Conservation (phyloP, 371 early-diverging fungal species). For the Nematocida parisii region DNA sequence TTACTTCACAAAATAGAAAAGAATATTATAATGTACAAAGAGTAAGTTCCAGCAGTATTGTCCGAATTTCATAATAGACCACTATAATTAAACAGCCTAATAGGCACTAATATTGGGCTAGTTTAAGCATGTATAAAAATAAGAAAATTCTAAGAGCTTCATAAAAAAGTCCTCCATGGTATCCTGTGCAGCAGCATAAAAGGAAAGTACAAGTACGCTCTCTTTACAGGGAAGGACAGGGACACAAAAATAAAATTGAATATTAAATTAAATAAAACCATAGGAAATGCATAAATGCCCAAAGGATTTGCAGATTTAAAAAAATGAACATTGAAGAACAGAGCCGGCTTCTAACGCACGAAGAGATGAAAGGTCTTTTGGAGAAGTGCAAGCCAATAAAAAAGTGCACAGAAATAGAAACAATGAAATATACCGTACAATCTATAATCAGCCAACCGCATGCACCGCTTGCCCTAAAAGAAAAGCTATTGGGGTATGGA, state of each 20-base stretch:
- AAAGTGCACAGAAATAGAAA: constrained; percentile 30
- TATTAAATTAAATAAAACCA: background rate
- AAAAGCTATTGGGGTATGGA: constrained; percentile 29
- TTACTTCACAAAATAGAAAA: too few species aligned
- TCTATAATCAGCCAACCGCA: constrained; percentile 17
- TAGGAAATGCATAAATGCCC: background rate
- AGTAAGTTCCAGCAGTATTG: too few species aligned
- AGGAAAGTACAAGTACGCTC: constrained; percentile 16
- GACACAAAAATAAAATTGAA: constrained; percentile 12
- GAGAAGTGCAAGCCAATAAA: background rate
- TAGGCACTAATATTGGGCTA: too few species aligned
- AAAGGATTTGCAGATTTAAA: background rate
- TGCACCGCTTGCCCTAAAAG: constrained; percentile 21
- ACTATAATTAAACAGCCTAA: too few species aligned
- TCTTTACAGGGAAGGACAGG: constrained; percentile 18
- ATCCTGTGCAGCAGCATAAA: constrained; percentile 16
- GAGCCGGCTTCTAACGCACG: constrained; percentile 31
- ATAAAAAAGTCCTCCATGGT: constrained; percentile 7
- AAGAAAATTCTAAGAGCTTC: background rate
- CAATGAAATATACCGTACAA: constrained; percentile 39
- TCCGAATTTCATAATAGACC: too few species aligned
- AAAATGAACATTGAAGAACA: constrained; percentile 9
- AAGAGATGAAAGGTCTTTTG: constrained; percentile 5
- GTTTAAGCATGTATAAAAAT: background rate
- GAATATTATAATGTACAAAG: too few species aligned